Conservation (phyloP, 495 filamentous ascomycete genomes). For the Penicilliopsis zonata region DNA sequence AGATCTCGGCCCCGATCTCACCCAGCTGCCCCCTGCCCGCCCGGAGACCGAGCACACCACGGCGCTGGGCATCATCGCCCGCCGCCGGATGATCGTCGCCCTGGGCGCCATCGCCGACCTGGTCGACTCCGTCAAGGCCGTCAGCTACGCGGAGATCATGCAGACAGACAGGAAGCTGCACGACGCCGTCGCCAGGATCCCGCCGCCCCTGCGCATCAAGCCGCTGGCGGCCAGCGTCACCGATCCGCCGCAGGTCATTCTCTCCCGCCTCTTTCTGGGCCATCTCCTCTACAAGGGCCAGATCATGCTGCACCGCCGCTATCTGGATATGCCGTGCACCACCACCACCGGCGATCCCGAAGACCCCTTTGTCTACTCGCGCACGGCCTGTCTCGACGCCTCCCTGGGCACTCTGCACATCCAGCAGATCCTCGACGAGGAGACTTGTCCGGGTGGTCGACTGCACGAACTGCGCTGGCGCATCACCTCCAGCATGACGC, state of each 20-base stretch:
- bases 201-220: constrained; percentile 15
- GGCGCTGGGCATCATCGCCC: constrained; percentile 18
- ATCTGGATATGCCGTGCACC: constrained; percentile 11
- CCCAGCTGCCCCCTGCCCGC: constrained; percentile 14
- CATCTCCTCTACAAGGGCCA: constrained; percentile 24
- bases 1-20: constrained; percentile 18
- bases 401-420: constrained; percentile 10
- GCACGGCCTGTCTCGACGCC: constrained; percentile 10
- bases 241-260: constrained; percentile 24
- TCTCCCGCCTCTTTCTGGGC: constrained; percentile 19
- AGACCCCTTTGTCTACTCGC: constrained; percentile 10
- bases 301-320: constrained; percentile 24
- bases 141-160: constrained; percentile 22
- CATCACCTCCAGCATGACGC: constrained; percentile 12
- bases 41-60: constrained; percentile 20
- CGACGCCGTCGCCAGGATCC: constrained; percentile 15
- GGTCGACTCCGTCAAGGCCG: constrained; percentile 11
- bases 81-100: constrained; percentile 16
- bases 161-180: constrained; percentile 20
- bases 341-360: constrained; percentile 5
- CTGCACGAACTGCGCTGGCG: constrained; percentile 13
- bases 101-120: constrained; percentile 20
- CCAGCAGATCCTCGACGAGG: constrained; percentile 15
- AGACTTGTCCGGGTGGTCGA: constrained; percentile 14
- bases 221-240: constrained; percentile 21